A percentile compares a stretch with the other conserved stretches of the same genome.
Evolutionary conservation across 805 yeast species (phyloP).

Genomic region (Diddensiella transvaalensis): DNA sequence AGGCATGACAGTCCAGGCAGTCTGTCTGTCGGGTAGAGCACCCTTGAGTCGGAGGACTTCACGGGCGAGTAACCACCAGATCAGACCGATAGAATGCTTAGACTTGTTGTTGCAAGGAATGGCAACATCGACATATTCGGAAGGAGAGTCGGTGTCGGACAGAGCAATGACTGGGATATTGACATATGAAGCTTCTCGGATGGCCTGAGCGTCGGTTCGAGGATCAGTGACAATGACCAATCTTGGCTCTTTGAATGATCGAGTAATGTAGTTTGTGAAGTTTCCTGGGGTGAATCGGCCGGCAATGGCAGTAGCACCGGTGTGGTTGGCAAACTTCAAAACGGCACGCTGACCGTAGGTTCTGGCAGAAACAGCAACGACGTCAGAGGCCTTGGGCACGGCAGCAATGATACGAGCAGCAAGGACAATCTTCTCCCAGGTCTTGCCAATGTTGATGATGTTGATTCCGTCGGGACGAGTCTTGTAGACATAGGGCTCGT

Average conservation of each 20-base stretch:
- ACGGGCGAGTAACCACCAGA: constrained; percentile 99
- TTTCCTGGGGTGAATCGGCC: constrained; percentile 99
- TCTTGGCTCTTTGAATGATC: constrained; percentile 99
- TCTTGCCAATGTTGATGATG: constrained; percentile 96
- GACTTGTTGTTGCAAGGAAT: constrained; percentile 99
- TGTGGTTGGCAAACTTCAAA: constrained; percentile 98
- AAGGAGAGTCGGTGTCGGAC: constrained; percentile 97
- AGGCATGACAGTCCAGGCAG: constrained; percentile 99
- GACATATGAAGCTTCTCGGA: constrained; percentile 99
- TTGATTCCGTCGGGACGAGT: constrained; percentile 99
- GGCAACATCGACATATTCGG: constrained; percentile 98
- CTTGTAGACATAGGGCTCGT: constrained; percentile 70
- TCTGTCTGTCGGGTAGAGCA: constrained; percentile 90
- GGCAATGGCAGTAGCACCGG: constrained; percentile 99
- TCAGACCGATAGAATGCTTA: constrained; percentile 98
- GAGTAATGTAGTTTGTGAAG: constrained; percentile 99
- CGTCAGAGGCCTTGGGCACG: constrained; percentile 96
- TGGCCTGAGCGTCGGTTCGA: constrained; percentile 99
- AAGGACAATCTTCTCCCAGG: constrained; percentile 99
- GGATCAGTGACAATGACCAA: constrained; percentile 99
- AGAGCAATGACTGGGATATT: constrained; percentile 99
- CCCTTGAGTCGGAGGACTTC: constrained; percentile 99
- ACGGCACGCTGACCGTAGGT: constrained; percentile 99
- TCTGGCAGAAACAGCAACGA: constrained; percentile 98
- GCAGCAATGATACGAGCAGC: constrained; percentile 99